Evolutionary conservation across 2,329 filamentous ascomycete species (phyloP), one percentile per base, ranked within the genome.

Genomic region (Beauveria australis): DNA sequence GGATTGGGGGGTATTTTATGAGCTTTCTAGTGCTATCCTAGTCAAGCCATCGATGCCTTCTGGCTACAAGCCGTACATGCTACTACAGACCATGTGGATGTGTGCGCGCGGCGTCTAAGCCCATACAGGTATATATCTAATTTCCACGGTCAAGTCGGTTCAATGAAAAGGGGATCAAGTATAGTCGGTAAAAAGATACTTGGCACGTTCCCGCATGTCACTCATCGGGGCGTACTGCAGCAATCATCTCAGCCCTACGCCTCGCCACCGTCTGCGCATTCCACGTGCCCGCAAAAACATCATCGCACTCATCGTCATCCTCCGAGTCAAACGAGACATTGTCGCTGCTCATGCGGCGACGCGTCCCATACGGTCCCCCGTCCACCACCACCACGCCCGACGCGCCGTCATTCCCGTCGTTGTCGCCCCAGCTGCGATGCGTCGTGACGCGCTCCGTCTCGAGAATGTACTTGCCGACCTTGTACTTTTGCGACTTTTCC

Each of bases 381-480:
- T 22, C 51, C 22, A 65, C 59, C 24, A 66, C 64, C 14, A 16
- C 52, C 16, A 9, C 9, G 33, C 3, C 18, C 9, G 22, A n/a
- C 43, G 16, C 12, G 14, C 26, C 43, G 8, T 5, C 26, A 6
- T 14, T 24, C 1, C 41, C 46, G 12, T 14, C 52, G 2, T 8
- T 33, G 19, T 55, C 53, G 26, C 55, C 84, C 84, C 84, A 88
- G 59, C 71, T 74, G 40, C 78, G 76, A 51, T 77, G 75, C 14
- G 78, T 74, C 26, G 81, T 76, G 18, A 86, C 80, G 58, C 82
- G 75, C 69, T 81, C 79, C 44, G 80, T 83, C 74, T 89, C 86
- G 44, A 89, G 70, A 33, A 88, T 88, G 68, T 83, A 88, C 70
- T 88, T 88, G 65, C 85, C 85, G 54, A 88, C 77, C 72, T 89